Evolutionary conservation across 768 basidiomycete species (phyloP).

Genomic region (Leccinum disarticulatum): DNA sequence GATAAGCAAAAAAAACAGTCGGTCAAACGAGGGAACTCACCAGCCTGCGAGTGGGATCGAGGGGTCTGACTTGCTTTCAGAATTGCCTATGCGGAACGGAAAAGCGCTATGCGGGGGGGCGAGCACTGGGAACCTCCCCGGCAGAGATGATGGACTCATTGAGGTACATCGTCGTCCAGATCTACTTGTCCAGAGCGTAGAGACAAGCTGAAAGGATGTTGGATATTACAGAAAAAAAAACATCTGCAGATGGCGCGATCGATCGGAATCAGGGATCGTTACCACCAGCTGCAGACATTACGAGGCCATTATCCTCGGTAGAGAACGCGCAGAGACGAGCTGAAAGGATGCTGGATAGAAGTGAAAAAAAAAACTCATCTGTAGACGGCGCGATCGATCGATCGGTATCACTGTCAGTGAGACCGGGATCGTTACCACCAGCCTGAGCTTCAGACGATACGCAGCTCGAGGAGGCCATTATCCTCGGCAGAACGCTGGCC

Average conservation of each 20-base stretch:
- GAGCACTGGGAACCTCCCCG: background rate
- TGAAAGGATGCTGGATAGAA: background rate
- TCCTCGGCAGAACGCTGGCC: background rate
- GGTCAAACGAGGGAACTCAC: too few relatives aligned
- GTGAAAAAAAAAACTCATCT: background rate
- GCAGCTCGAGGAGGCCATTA: background rate
- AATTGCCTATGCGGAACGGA: too few relatives aligned
- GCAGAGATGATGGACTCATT: background rate
- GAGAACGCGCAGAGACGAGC: background rate
- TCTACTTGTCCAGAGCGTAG: background rate
- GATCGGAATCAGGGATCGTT: background rate
- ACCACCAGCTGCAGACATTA: background rate
- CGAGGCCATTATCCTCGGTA: background rate
- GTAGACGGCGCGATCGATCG: background rate
- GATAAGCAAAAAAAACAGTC: too few relatives aligned
- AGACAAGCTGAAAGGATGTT: background rate
- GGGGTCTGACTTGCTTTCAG: background rate
- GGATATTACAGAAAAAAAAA: background rate
- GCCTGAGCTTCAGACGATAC: background rate
- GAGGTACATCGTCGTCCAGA: background rate
- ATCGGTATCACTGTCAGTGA: too few relatives aligned
- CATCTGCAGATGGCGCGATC: background rate
- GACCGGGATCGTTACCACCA: background rate
- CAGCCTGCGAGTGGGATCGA: background rate
- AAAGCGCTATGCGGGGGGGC: too few relatives aligned